Percentiles rank a stretch among this genome's conserved stretches.
These are phyloP conservation scores for Tuber umbilicatum DNA, from an alignment of 495 filamentous ascomycete species.

Conservation along the genomic window DNA sequence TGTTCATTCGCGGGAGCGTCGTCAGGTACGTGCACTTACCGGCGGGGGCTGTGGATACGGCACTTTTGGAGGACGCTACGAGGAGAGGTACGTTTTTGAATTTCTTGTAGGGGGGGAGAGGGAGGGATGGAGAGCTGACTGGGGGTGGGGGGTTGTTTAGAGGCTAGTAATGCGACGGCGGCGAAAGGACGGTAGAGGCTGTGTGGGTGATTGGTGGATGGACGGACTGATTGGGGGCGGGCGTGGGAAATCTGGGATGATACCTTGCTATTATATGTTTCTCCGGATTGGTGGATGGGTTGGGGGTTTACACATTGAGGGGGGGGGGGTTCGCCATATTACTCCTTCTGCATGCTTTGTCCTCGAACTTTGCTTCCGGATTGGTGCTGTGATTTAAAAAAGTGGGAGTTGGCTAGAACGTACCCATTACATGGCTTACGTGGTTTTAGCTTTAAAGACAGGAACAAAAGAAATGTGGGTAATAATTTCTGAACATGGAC, in stretches of 20 bases:
- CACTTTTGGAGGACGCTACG: conserved; percentile 89
- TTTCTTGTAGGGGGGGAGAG: neutral
- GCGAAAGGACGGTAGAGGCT: conserved; percentile 29
- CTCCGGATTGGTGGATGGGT: too few relatives aligned
- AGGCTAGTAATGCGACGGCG: conserved; percentile 36
- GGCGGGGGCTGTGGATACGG: conserved; percentile 76
- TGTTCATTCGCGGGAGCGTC: conserved; percentile 94
- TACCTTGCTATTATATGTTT: neutral
- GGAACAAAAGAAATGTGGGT: neutral
- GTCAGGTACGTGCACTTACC: conserved; percentile 94
- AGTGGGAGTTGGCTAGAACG: too few relatives aligned
- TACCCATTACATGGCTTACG: neutral
- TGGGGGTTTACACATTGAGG: too few relatives aligned
- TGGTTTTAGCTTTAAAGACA: neutral
- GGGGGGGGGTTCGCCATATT: neutral
- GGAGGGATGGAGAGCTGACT: conserved; percentile 1
- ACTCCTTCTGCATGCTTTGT: too few relatives aligned
- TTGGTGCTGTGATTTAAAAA: neutral
- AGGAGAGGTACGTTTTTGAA: conserved; percentile 63
- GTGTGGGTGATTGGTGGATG: neutral
- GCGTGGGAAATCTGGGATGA: neutral
- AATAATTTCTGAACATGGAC: neutral
- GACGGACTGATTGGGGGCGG: neutral
- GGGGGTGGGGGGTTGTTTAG: conserved; percentile 8
- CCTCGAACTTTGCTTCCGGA: neutral